Evolutionary conservation across 768 basidiomycete species (phyloP).

Genomic region (Zangia roseola): DNA sequence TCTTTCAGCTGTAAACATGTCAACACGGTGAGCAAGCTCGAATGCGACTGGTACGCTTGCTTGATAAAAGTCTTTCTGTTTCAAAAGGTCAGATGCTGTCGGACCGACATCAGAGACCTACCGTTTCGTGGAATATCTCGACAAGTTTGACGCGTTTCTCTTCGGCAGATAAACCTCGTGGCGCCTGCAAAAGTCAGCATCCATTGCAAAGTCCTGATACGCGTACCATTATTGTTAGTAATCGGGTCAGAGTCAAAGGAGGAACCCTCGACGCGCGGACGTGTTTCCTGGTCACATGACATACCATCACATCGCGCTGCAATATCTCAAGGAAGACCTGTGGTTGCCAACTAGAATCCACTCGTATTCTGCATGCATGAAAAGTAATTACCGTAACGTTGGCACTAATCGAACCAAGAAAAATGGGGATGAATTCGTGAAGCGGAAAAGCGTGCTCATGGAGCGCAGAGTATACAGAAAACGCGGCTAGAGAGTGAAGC

Average conservation of each 20-base stretch:
- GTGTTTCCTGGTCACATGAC: conserved; percentile 27
- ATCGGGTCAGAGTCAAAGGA: background rate
- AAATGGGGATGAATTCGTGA: conserved; percentile 8
- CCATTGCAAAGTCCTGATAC: background rate
- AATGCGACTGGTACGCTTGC: conserved; percentile 17
- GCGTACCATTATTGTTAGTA: conserved; percentile 19
- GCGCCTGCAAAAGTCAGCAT: conserved; percentile 47
- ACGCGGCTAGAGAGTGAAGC: conserved; percentile 7
- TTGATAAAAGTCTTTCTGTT: conserved; percentile 85
- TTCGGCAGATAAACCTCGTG: conserved; percentile 82
- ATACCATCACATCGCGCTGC: background rate
- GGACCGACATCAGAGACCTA: conserved; percentile 26
- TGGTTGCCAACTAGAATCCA: conserved; percentile 9
- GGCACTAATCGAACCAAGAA: conserved; percentile 26
- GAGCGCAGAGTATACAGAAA: conserved; percentile 13
- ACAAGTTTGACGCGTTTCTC: conserved; percentile 88
- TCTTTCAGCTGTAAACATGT: conserved; percentile 68
- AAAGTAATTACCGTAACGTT: conserved; percentile 14
- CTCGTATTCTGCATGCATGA: conserved; percentile 26
- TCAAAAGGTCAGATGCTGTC: conserved; percentile 1
- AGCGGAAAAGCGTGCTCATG: conserved; percentile 12
- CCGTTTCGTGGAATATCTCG: conserved; percentile 93
- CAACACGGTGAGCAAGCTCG: background rate
- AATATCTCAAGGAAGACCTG: background rate
- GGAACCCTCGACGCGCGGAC: background rate